Conservation (phyloP, 2,329 filamentous ascomycete species). For the Dactylonectria estremocensis region DNA sequence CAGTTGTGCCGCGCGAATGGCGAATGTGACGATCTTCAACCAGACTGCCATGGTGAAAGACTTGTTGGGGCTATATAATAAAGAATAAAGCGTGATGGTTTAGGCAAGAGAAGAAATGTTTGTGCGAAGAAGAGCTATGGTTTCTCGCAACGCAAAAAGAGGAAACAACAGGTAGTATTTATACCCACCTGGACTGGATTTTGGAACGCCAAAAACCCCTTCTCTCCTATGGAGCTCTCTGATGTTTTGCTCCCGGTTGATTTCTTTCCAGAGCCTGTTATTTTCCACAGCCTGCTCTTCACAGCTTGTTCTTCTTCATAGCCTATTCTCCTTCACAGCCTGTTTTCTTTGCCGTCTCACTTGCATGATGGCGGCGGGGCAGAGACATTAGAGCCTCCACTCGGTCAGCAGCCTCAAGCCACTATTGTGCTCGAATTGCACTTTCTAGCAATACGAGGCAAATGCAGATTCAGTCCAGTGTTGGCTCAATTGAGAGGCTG, state of each 20-base stretch:
- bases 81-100: background rate
- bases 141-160: background rate
- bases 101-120: background rate
- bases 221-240: background rate
- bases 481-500: too few relatives aligned
- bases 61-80: background rate
- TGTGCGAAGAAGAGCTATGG: background rate
- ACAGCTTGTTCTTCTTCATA: too few relatives aligned
- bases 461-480: too few relatives aligned
- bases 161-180: background rate
- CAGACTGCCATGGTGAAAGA: slow-evolving; percentile 7
- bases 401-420: background rate
- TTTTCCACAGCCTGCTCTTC: too few relatives aligned
- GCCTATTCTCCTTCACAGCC: background rate
- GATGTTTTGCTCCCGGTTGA: too few relatives aligned
- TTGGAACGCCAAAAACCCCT: background rate
- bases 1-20: slow-evolving; percentile 11
- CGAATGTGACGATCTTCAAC: slow-evolving; percentile 11
- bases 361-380: background rate
- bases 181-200: background rate
- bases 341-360: background rate
- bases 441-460: too few relatives aligned
- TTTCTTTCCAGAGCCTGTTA: background rate
- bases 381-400: background rate
- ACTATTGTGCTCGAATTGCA: background rate